Conservation (phyloP, 495 filamentous ascomycete genomes). For the Bombardia bombarda region DNA sequence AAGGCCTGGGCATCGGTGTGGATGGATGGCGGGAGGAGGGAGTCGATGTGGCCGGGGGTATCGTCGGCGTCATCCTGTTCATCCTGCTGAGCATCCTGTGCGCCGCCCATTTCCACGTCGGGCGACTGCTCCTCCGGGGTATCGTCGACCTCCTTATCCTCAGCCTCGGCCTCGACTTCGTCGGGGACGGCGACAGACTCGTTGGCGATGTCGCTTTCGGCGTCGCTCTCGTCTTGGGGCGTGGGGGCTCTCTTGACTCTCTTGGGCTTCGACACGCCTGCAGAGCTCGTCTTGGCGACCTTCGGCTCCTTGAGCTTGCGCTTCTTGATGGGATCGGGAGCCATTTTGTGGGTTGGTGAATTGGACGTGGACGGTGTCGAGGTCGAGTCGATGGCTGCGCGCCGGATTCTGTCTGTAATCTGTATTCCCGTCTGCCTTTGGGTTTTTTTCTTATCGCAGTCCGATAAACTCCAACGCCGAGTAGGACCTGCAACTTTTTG, state of each 20-base stretch:
- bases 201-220: slow-evolving; percentile 17
- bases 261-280: slow-evolving; percentile 17
- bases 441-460: slow-evolving; percentile 2
- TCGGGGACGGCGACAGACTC: no score
- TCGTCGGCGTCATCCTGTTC: slow-evolving; percentile 12
- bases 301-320: slow-evolving; percentile 35
- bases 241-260: slow-evolving; percentile 18
- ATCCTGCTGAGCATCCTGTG: not conserved
- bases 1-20: slow-evolving; percentile 45
- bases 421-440: no score
- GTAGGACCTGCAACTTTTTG: not conserved
- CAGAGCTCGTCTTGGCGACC: slow-evolving; percentile 17
- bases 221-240: slow-evolving; percentile 15
- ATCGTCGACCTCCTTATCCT: slow-evolving; percentile 18
- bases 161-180: slow-evolving; percentile 16
- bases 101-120: not conserved
- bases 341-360: slow-evolving; percentile 22
- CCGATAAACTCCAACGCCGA: not conserved
- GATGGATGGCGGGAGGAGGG: slow-evolving; percentile 22
- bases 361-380: not conserved
- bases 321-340: slow-evolving; percentile 37
- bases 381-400: no score
- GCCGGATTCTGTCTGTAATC: not conserved
- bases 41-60: slow-evolving; percentile 9
- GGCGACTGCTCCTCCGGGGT: slow-evolving; percentile 11